A percentile compares a stretch with the other conserved stretches of the same genome.
These are phyloP conservation scores for Moesziomyces parantarcticus DNA, from an alignment of 1,284 basidiomycete species.

Conservation along the genomic window DNA sequence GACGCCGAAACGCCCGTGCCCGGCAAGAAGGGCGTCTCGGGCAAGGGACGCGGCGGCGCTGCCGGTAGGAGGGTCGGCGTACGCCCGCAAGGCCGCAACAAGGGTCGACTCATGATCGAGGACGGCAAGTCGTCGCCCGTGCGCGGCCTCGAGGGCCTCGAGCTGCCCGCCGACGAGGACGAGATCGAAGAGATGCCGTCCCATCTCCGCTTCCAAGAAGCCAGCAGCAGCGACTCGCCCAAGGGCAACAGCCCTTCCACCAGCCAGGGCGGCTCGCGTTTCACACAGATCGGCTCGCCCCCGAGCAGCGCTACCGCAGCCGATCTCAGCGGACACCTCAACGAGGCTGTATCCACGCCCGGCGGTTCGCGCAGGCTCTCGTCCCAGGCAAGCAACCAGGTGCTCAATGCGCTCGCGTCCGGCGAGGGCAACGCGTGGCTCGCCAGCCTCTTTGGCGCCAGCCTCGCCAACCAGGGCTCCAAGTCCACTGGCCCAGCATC, in stretches of 20 bases:
- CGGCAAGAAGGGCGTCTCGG: conserved; percentile 33
- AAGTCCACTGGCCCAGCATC: conserved; percentile 31
- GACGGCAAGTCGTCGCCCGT: conserved; percentile 15
- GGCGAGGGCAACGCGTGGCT: conserved; percentile 59
- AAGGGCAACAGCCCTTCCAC: conserved; percentile 16
- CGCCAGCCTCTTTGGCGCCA: conserved; percentile 53
- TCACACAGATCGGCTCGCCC: conserved; percentile 43
- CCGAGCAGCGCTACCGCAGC: conserved; percentile 15
- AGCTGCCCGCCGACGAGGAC: conserved; percentile 39
- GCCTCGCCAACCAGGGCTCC: conserved; percentile 35
- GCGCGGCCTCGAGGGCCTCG: conserved; percentile 28
- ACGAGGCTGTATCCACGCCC: conserved; percentile 46
- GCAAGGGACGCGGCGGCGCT: conserved; percentile 21
- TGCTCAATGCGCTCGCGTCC: conserved; percentile 54
- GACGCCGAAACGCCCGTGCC: conserved; percentile 24
- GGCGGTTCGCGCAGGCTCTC: conserved; percentile 46
- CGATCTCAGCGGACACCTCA: conserved; percentile 30
- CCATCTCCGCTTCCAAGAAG: conserved; percentile 45
- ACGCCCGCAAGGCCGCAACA: conserved; percentile 40
- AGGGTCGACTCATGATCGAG: conserved; percentile 49
- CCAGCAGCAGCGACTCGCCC: conserved; percentile 38
- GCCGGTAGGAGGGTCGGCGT: conserved; percentile 61
- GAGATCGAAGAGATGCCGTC: conserved; percentile 53
- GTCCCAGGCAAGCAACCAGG: conserved; percentile 52
- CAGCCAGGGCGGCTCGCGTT: conserved; percentile 30